A percentile compares a stretch with the other conserved stretches of the same genome.
Conservation (phyloP, 331 rosid genomes). For the Dryas integrifolia region DNA sequence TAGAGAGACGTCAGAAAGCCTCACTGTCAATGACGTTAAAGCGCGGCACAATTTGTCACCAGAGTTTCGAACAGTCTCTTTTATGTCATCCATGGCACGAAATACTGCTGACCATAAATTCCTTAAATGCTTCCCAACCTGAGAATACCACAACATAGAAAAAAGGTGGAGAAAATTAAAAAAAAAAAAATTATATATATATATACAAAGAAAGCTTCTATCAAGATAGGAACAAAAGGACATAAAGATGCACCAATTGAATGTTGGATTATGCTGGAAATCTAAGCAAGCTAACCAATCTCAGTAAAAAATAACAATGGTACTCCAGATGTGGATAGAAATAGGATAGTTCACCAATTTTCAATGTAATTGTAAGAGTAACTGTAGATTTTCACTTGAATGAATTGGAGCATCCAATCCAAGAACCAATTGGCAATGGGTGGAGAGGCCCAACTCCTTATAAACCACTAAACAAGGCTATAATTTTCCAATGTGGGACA, state of each 20-base stretch:
- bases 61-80: slow-evolving; percentile 88
- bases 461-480: too few relatives aligned
- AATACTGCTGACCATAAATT: slow-evolving; percentile 83
- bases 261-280: not conserved
- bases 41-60: slow-evolving; percentile 86
- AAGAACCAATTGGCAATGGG: too few relatives aligned
- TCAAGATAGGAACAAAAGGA: not conserved
- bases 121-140: slow-evolving; percentile 78
- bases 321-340: not conserved
- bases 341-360: not conserved
- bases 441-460: too few relatives aligned
- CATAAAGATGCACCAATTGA: not conserved
- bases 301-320: not conserved
- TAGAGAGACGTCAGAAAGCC: slow-evolving; percentile 86
- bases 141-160: slow-evolving; percentile 4
- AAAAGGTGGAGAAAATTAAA: not conserved
- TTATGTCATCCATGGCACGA: slow-evolving; percentile 95
- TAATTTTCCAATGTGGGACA: too few relatives aligned
- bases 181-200: not conserved
- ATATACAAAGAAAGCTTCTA: not conserved
- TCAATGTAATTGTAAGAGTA: not conserved
- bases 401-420: too few relatives aligned
- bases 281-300: not conserved
- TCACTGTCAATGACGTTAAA: slow-evolving; percentile 66
- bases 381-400: too few relatives aligned